phyloP scores from a whole-genome alignment of 208 protist species.

The Crithidia brevicula region DNA sequence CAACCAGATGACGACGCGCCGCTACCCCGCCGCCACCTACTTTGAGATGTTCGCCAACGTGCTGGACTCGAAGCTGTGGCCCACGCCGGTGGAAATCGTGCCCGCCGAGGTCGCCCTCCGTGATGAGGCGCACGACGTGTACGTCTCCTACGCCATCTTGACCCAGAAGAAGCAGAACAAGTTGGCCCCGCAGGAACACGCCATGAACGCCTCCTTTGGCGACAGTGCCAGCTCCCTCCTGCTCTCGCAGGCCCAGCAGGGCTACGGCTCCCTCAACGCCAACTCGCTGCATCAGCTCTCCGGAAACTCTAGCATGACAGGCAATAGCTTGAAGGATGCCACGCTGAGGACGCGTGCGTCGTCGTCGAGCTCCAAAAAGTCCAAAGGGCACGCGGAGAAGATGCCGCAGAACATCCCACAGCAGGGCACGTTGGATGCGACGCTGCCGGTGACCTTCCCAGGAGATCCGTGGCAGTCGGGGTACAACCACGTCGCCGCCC shows the following conservation, averaged over 20 bases:
- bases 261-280: conserved; percentile 86
- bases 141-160: conserved; percentile 79
- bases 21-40: conserved; percentile 69
- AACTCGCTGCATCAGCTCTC: conserved; percentile 78
- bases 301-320: conserved; percentile 50
- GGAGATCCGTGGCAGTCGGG: conserved; percentile 66
- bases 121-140: conserved; percentile 72
- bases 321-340: conserved; percentile 35
- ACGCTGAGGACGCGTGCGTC: neutral
- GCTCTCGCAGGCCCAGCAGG: conserved; percentile 60
- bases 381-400: conserved; percentile 24
- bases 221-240: conserved; percentile 58
- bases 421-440: conserved; percentile 31
- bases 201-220: conserved; percentile 41
- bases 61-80: conserved; percentile 85
- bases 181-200: conserved; percentile 46
- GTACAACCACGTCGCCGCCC: conserved; percentile 68
- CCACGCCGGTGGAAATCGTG: conserved; percentile 70
- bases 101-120: conserved; percentile 72
- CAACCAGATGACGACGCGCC: conserved; percentile 17
- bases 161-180: conserved; percentile 68
- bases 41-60: conserved; percentile 77
- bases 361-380: conserved; percentile 12
- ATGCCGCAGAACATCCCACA: conserved; percentile 45
- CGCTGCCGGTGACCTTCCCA: conserved; percentile 17